Conservation (phyloP, 2,329 filamentous ascomycete genomes). For the Fusarium sp. region DNA sequence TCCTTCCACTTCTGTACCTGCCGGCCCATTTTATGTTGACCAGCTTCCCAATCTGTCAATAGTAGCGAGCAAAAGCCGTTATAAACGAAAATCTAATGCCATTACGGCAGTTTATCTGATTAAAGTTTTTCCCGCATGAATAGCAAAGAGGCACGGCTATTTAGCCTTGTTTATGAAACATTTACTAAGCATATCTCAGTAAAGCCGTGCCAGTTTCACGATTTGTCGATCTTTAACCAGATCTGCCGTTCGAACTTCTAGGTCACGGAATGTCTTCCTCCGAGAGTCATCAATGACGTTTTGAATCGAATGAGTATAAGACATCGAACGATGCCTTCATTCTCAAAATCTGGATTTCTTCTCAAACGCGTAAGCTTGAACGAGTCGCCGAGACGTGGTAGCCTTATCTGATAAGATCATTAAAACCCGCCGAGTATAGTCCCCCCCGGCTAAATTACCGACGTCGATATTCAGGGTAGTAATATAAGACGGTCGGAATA, state of each 20-base stretch:
- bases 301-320: background rate
- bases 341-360: background rate
- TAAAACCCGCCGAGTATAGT: background rate
- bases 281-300: background rate
- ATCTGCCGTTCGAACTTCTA: background rate
- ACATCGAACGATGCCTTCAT: background rate
- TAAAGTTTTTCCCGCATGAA: constrained; percentile 1
- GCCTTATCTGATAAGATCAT: background rate
- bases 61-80: background rate
- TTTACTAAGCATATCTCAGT: background rate
- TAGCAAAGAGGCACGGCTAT: background rate
- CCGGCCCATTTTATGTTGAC: background rate
- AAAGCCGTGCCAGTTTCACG: background rate
- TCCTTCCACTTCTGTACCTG: background rate
- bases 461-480: background rate
- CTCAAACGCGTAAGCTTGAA: background rate
- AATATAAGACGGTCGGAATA: constrained; percentile 2
- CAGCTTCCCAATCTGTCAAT: background rate
- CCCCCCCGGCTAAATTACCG: background rate
- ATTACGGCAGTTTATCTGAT: background rate
- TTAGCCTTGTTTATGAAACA: background rate
- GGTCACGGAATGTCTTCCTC: constrained; percentile 20
- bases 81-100: background rate
- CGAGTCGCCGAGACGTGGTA: background rate
- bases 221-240: background rate